A percentile compares a stretch with the other conserved stretches of the same genome.
Conservation (phyloP, 208 protist genomes). For the Crithidia fasciculata region DNA sequence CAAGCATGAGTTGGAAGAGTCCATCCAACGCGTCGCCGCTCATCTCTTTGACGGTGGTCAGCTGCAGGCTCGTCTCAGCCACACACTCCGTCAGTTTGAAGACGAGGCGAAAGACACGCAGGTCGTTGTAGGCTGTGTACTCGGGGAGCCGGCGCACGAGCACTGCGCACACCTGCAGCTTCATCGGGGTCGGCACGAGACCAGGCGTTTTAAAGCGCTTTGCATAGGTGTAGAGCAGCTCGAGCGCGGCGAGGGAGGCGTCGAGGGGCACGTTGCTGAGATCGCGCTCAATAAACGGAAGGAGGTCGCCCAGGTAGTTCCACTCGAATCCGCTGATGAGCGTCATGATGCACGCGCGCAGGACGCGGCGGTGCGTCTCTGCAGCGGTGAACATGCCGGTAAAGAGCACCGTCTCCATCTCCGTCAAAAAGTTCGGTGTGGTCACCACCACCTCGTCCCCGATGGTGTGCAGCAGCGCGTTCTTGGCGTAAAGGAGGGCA, state of each 20-base stretch:
- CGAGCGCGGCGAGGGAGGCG: conserved; percentile 49
- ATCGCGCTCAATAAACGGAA: conserved; percentile 56
- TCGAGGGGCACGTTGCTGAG: conserved; percentile 20
- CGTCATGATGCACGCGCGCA: conserved; percentile 61
- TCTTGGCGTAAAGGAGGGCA: conserved; percentile 87
- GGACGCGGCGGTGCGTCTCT: conserved; percentile 66
- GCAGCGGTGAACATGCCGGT: conserved; percentile 59
- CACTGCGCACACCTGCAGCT: conserved; percentile 47
- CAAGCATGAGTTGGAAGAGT: conserved; percentile 65
- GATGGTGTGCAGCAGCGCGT: conserved; percentile 72
- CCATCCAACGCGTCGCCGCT: conserved; percentile 52
- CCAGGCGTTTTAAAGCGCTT: conserved; percentile 77
- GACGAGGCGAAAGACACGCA: conserved; percentile 66
- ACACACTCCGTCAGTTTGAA: conserved; percentile 87
- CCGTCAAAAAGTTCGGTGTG: conserved; percentile 45
- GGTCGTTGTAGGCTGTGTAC: conserved; percentile 74
- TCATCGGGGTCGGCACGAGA: conserved; percentile 50
- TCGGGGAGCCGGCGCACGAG: conserved; percentile 56
- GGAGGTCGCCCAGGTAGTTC: conserved; percentile 79
- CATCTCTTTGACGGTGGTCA: conserved; percentile 43
- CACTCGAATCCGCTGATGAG: conserved; percentile 80
- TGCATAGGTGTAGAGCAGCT: conserved; percentile 76
- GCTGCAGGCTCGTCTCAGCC: conserved; percentile 66
- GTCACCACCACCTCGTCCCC: conserved; percentile 45
- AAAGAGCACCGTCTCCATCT: conserved; percentile 74